These are phyloP conservation scores for Parastagonospora avenae DNA, from an alignment of 2,329 filamentous ascomycete genomes.

Conservation along the genomic window DNA sequence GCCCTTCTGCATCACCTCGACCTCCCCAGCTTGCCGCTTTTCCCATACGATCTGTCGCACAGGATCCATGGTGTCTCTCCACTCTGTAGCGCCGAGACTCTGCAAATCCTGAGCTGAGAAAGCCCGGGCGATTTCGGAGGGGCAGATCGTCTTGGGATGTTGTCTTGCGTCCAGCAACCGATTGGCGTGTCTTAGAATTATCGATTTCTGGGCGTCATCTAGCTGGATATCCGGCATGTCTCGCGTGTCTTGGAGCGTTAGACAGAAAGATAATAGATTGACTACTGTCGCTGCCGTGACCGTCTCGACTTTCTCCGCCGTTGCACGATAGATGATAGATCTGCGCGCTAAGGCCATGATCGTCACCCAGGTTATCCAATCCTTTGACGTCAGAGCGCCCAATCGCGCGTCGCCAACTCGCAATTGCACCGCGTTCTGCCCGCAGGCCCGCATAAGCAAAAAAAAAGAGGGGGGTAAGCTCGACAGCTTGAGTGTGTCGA, in stretches of 20 bases:
- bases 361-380: slow-evolving; percentile 24
- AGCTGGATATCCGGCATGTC: slow-evolving; percentile 19
- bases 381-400: slow-evolving; percentile 31
- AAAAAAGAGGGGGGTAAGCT: not conserved
- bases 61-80: slow-evolving; percentile 56
- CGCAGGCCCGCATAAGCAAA: slow-evolving; percentile 8
- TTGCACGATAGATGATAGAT: slow-evolving; percentile 7
- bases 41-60: slow-evolving; percentile 52
- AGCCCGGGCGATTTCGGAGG: slow-evolving; percentile 57
- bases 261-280: too few species aligned
- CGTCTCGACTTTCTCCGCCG: not conserved
- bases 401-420: slow-evolving; percentile 21
- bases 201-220: slow-evolving; percentile 17
- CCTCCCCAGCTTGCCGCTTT: slow-evolving; percentile 47
- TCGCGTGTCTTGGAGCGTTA: not conserved
- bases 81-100: slow-evolving; percentile 33
- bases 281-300: not conserved
- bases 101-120: slow-evolving; percentile 49
- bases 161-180: slow-evolving; percentile 38
- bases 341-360: slow-evolving; percentile 21
- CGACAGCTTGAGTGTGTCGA: too few species aligned
- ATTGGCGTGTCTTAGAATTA: slow-evolving; percentile 25
- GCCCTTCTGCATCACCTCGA: slow-evolving; percentile 58
- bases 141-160: slow-evolving; percentile 59
- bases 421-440: slow-evolving; percentile 22